These are phyloP conservation scores for Penicillium sp. DNA, from an alignment of 2,329 filamentous ascomycete genomes.

Conservation along the genomic window DNA sequence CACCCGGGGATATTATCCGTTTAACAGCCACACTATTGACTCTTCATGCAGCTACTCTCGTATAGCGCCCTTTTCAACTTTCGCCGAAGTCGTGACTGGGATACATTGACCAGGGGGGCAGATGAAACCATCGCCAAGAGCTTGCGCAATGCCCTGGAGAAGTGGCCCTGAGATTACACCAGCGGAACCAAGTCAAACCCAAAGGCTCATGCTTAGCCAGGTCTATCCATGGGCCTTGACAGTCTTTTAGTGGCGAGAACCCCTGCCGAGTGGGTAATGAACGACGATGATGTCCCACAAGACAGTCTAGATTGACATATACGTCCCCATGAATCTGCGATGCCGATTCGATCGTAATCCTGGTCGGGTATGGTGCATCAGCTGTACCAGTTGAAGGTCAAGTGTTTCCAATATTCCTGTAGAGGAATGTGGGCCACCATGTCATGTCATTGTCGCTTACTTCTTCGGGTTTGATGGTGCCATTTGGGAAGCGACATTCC, in stretches of 20 bases:
- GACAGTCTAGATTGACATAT: slow-evolving; percentile 7
- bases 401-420: not conserved
- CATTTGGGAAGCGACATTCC: not conserved
- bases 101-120: not conserved
- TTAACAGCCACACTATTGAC: not conserved
- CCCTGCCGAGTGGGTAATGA: slow-evolving; percentile 11
- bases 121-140: not conserved
- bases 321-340: not conserved
- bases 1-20: not conserved
- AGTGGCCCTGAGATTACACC: slow-evolving; percentile 2
- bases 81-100: not conserved
- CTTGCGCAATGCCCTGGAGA: slow-evolving; percentile 3
- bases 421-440: slow-evolving; percentile 3
- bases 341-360: slow-evolving; percentile 5
- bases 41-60: not conserved
- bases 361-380: not conserved
- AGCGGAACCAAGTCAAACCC: slow-evolving; percentile 4
- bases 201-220: slow-evolving; percentile 1
- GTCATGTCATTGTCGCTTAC: slow-evolving; percentile 1
- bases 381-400: not conserved
- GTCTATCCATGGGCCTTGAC: slow-evolving; percentile 7
- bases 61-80: not conserved
- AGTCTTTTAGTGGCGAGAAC: slow-evolving; percentile 2
- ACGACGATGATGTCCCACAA: slow-evolving; percentile 1
- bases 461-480: not conserved